Conservation (phyloP, 1,139 yeast genomes). For the Meyerozyma guilliermondii region DNA sequence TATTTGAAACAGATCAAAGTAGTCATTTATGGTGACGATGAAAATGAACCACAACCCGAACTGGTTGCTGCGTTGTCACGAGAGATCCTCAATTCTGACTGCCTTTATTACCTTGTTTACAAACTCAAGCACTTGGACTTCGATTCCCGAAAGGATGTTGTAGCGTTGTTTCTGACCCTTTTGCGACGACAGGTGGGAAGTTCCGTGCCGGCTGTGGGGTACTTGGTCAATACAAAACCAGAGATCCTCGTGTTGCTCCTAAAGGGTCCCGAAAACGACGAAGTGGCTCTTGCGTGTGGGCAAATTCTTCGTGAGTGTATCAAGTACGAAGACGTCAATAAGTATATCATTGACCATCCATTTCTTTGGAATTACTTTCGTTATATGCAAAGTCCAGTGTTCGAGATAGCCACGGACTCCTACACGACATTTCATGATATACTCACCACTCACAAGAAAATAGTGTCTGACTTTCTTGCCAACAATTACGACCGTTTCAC, state of each 20-base stretch:
- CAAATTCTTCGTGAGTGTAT: conserved; percentile 81
- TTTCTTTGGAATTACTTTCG: conserved; percentile 79
- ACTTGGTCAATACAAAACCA: conserved; percentile 57
- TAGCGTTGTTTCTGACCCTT: conserved; percentile 65
- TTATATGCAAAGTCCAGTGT: conserved; percentile 69
- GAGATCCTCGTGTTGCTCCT: conserved; percentile 59
- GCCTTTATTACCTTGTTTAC: conserved; percentile 54
- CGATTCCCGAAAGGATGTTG: conserved; percentile 84
- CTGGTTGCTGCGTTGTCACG: conserved; percentile 68
- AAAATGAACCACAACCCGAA: conserved; percentile 67
- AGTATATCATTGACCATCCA: conserved; percentile 48
- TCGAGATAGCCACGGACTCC: conserved; percentile 88
- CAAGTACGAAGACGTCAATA: conserved; percentile 68
- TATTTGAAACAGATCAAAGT: conserved; percentile 63
- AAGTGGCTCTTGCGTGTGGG: conserved; percentile 71
- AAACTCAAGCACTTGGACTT: conserved; percentile 68
- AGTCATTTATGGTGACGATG: conserved; percentile 73
- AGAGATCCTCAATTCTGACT: conserved; percentile 70
- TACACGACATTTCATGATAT: conserved; percentile 72
- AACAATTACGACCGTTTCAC: conserved; percentile 54
- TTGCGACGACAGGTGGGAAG: conserved; percentile 75
- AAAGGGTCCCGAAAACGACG: conserved; percentile 67
- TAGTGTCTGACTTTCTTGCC: conserved; percentile 66
- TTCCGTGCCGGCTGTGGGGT: conserved; percentile 84
- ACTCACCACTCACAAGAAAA: conserved; percentile 61